Evolutionary conservation across 257 asterid species (phyloP).

Genomic region (Solanum pimpinellifolium): DNA sequence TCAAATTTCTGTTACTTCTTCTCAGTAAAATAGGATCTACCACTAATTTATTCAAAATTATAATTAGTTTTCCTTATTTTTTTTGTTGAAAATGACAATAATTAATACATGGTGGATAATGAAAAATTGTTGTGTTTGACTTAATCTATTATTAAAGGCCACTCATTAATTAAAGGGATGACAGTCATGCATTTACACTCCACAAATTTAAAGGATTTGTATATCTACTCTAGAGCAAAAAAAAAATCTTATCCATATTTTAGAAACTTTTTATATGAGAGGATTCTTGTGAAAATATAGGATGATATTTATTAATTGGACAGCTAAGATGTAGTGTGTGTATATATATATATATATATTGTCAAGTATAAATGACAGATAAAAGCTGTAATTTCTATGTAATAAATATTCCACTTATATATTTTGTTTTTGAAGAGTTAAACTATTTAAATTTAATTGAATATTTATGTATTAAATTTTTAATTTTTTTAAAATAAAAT

Average conservation of each 20-base stretch:
- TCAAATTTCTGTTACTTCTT: background rate
- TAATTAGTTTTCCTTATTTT: background rate
- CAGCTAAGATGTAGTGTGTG: background rate
- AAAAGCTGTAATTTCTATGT: no score
- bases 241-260: background rate
- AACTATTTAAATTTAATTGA: no score
- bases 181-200: background rate
- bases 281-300: background rate
- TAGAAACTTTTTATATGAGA: background rate
- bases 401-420: background rate
- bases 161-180: background rate
- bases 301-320: background rate
- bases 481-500: no score
- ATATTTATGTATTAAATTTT: accelerated
- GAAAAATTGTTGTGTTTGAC: background rate
- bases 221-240: background rate
- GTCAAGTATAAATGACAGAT: background rate
- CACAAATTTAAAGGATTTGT: background rate
- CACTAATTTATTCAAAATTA: background rate
- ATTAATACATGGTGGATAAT: background rate
- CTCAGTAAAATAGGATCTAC: background rate
- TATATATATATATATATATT: background rate
- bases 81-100: background rate
- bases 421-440: no score
- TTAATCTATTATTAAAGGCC: background rate